These are phyloP conservation scores for Metarhizium album DNA, from an alignment of 2,329 filamentous ascomycete genomes.

Conservation along the genomic window DNA sequence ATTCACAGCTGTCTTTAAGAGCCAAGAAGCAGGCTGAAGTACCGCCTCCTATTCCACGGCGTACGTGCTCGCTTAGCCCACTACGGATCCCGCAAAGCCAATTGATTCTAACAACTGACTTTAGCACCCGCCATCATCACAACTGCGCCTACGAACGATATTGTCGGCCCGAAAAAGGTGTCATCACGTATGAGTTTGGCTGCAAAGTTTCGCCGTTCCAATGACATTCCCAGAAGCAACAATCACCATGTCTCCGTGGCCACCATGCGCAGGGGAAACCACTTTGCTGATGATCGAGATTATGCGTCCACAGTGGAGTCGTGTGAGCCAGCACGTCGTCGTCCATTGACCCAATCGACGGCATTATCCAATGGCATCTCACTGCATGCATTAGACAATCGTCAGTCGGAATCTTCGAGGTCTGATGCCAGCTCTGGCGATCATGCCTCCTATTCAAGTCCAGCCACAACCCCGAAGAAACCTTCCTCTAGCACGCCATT, in stretches of 20 bases:
- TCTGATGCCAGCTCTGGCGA: slow-evolving; percentile 77
- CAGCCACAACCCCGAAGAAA: slow-evolving; percentile 49
- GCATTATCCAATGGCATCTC: slow-evolving; percentile 25
- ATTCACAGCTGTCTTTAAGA: slow-evolving; percentile 72
- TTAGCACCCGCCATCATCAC: slow-evolving; percentile 71
- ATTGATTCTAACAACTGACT: slow-evolving; percentile 3
- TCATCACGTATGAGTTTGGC: slow-evolving; percentile 44
- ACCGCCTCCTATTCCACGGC: slow-evolving; percentile 47
- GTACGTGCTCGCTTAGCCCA: slow-evolving; percentile 27
- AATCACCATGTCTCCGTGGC: background rate
- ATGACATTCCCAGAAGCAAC: slow-evolving; percentile 31
- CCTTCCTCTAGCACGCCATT: slow-evolving; percentile 58
- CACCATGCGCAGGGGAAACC: background rate
- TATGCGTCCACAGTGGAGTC: slow-evolving; percentile 29
- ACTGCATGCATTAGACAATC: slow-evolving; percentile 36
- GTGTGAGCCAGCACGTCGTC: slow-evolving; percentile 41
- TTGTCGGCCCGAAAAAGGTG: slow-evolving; percentile 42
- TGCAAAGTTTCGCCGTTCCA: slow-evolving; percentile 40
- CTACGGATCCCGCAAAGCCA: background rate
- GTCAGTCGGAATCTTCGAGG: slow-evolving; percentile 64
- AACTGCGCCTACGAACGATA: slow-evolving; percentile 70
- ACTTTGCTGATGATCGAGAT: slow-evolving; percentile 16
- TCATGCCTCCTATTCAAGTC: slow-evolving; percentile 45
- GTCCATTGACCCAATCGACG: slow-evolving; percentile 19
- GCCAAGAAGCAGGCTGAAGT: slow-evolving; percentile 57